Conservation (phyloP, 768 basidiomycete species). For the Boletus fagicola region DNA sequence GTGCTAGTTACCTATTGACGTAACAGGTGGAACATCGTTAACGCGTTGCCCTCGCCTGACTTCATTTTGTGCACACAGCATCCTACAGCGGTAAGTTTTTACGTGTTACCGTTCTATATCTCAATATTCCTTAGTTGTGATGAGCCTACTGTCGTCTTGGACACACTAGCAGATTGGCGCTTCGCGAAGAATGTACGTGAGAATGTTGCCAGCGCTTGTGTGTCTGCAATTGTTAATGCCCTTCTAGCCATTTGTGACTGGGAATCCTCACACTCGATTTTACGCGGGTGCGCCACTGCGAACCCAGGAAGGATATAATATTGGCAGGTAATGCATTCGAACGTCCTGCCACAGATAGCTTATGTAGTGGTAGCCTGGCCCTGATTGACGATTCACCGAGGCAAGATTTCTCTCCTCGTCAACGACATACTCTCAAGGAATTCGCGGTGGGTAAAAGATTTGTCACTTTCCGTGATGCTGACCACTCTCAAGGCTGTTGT, state of each 20-base stretch:
- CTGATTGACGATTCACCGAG: constrained; percentile 83
- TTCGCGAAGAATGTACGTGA: constrained; percentile 75
- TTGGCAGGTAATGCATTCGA: constrained; percentile 63
- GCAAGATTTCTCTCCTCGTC: constrained; percentile 82
- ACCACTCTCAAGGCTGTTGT: constrained; percentile 57
- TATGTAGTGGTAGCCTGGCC: constrained; percentile 52
- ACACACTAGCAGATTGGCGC: constrained; percentile 81
- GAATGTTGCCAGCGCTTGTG: background rate
- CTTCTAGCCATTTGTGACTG: constrained; percentile 65
- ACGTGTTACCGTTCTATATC: background rate
- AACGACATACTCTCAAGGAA: constrained; percentile 90
- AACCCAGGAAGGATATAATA: constrained; percentile 87
- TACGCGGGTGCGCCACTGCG: constrained; percentile 90
- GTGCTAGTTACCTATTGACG: constrained; percentile 1
- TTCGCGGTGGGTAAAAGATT: constrained; percentile 58
- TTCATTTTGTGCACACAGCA: constrained; percentile 82
- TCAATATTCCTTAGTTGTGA: constrained; percentile 52
- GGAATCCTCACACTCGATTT: constrained; percentile 71
- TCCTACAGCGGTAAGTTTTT: constrained; percentile 63
- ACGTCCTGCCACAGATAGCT: constrained; percentile 1
- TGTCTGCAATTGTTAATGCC: background rate
- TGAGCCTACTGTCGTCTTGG: constrained; percentile 84
- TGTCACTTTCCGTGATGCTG: background rate
- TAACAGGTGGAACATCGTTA: constrained; percentile 45
- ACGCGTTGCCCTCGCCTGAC: constrained; percentile 50